Evolutionary conservation across 352 stramenopile genomes (phyloP).

Genomic region (Peronosclerospora sorghi): DNA sequence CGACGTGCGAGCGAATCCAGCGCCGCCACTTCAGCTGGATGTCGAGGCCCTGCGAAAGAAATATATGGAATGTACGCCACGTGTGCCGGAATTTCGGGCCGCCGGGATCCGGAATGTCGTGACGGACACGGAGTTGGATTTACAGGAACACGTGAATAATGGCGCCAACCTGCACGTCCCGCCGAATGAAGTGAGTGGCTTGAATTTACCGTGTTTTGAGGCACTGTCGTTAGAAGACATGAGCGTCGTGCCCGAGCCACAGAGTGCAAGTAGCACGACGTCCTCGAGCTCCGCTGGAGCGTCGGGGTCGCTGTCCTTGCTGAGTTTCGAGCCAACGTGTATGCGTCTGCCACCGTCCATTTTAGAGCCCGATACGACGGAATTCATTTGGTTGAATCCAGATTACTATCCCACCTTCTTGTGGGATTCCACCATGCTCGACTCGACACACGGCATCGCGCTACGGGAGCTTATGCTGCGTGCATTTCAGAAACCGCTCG

Average conservation of each 20-base stretch:
- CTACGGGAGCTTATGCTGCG: slow-evolving; percentile 85
- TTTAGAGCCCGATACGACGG: slow-evolving; percentile 77
- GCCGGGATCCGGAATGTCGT: slow-evolving; percentile 73
- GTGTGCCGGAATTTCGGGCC: slow-evolving; percentile 64
- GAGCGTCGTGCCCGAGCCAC: slow-evolving; percentile 28
- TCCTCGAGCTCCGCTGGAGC: slow-evolving; percentile 16
- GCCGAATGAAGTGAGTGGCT: slow-evolving; percentile 56
- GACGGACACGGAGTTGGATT: slow-evolving; percentile 66
- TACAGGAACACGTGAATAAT: slow-evolving; percentile 79
- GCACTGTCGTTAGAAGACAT: slow-evolving; percentile 67
- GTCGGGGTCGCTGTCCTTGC: slow-evolving; percentile 52
- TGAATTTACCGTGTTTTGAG: slow-evolving; percentile 62
- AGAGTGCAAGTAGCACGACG: slow-evolving; percentile 12
- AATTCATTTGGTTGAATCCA: slow-evolving; percentile 88
- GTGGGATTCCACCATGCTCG: slow-evolving; percentile 86
- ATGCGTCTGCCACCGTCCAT: slow-evolving; percentile 79
- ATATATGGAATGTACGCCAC: slow-evolving; percentile 70
- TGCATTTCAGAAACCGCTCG: slow-evolving; percentile 83
- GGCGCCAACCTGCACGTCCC: slow-evolving; percentile 53
- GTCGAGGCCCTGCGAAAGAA: slow-evolving; percentile 46
- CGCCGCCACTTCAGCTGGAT: slow-evolving; percentile 42
- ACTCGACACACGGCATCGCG: slow-evolving; percentile 76
- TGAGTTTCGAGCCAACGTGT: slow-evolving; percentile 84
- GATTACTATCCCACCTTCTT: slow-evolving; percentile 85
- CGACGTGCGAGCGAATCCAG: slow-evolving; percentile 46